Evolutionary conservation across 352 stramenopile species (phyloP), one percentile per base, ranked within the genome.

Genomic region (Phytophthora syringae): DNA sequence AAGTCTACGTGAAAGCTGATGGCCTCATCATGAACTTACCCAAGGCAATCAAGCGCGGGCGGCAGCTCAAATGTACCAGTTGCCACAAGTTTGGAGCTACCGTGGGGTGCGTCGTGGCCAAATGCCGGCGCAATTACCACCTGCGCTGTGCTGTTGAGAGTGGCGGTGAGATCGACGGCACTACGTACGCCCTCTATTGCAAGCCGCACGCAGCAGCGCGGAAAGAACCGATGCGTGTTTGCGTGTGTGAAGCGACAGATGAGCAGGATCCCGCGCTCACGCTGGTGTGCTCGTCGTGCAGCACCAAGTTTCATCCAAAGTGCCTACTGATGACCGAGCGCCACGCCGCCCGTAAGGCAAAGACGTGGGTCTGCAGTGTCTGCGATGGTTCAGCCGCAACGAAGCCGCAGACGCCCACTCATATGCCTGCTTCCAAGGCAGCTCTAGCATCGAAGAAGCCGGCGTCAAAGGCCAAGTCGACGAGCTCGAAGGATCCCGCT

Each of bases 271-370:
- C 45, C n/a, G 60, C 55, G 21, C 71, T 93, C 3, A 74, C 72
- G n/a, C 64, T 95, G 9, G 64, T 82, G 9, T 95, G 87, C 28
- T 77, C 66, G 1, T 82, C 77, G 2, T 95, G 87, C 63, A 68
- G 45, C n/a, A 78, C 76, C 6, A 82, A 80, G 25, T 95, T 89
- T 65, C 87, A 95, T 34, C 74, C 87, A 0, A 92, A 89, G 62
- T 95, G 87, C 60, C 75, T 93, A 13, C 88, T 92, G 49, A 90
- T 94, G 72, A 91, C 86, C 10, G 81, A 86, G 20, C 77, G 84
- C 0, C 82, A 92, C 21, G 84, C 83, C 6, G 59, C 64, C 21
- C 77, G 77, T 13, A 88, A 82, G 56, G 60, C 71, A 7, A 93
- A 93, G 49, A 76, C 53, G 15, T 79, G 66, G 65, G 34, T 76